Base-by-base conservation (phyloP, 202 grass and related monocot species). In the Cymbopogon flexuosus region DNA sequence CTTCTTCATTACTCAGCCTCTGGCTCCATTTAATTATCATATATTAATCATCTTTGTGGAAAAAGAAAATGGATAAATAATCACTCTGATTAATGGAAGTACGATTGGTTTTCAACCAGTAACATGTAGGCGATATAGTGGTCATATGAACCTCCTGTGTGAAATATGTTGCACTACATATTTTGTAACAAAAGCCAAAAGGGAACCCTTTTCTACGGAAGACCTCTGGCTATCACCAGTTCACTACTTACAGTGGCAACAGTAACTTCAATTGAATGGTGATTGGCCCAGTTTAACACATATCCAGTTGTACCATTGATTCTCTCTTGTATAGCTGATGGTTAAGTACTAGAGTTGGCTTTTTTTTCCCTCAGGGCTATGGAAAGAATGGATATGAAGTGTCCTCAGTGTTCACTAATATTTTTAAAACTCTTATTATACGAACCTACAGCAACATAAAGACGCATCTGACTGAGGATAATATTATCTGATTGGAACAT, bases 141-240 rank as follows among this genome's bases (percentile, higher is more conserved):
- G 47, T 61, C 14, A 4, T 23, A 87, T 5, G 2, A 18, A 61
- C 49, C 5, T 21, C 14, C 6, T 49, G 34, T 0, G 2, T 12
- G 1, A 5, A 79, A 10, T 21, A 33, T 72, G 60, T 33, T 75
- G 52, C 0, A 6, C 3, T 33, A 42, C 18, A 29, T 61, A 68
- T 30, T 83, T 68, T 21, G 60, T 22, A 67, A 68, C 27, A 27
- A 73, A 70, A 39, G 14, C 47, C 5, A 79, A 79, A 70, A 51
- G 14, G 61, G 19, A 62, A 74, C 56, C 56, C 23, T 5, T 43
- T 60, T 23, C 19, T 52, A 39, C 31, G 19, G 10, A 73, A 10
- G n/a, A 24, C 18, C 7, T 8, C 64, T 41, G 31, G 43, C 3
- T 79, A 54, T 56, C 11, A 24, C 10, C 18, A 65, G 60, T 34